Base-by-base conservation (phyloP, 495 filamentous ascomycete species). In the Penicillium goetzii region DNA sequence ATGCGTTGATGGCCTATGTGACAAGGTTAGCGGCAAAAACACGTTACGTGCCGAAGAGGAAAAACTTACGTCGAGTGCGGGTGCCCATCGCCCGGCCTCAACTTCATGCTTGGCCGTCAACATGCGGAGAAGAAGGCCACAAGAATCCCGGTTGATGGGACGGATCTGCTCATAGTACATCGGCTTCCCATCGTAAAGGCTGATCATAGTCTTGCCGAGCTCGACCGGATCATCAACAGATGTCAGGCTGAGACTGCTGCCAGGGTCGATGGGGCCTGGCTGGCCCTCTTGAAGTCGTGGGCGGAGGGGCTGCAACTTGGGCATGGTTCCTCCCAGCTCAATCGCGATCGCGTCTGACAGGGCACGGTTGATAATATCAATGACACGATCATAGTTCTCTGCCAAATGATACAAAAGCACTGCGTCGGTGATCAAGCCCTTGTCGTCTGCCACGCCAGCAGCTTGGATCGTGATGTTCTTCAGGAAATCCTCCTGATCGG, bases 391-490 rank as follows among this genome's bases (percentile, higher is more conserved):
- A 72, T 96, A 98, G 69, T 99, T 92, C 68, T 91, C 91, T 0
- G 94, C 93, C 38, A 99, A 84, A 74, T 98, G 93, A 71, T 95
- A 97, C 41, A 99, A 79, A 51, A 99, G 82, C 6, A 97, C 94
- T 1, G 96, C 93, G 74, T 99, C 95, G 8, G 92, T 92, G 2
- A 88, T 90, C 40, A 96, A 84, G 36, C 96, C 94, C 74, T 92
- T 96, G 68, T 98, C 96, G 64, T 98, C 93, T 6, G 95, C 95
- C 59, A 92, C 89, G 56, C 85, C 88, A 36, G 95, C 95, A 34
- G 95, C 95, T 74, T 97, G 91, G 41, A 91, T 80, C 3, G 92
- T 97, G 70, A 99, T 92, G 47, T 87, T 87, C 65, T 86, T 88
- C 64, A 98, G 81, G 74, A 97, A 96, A 59, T 96, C 90, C 36